phyloP scores from a whole-genome alignment of 2,329 filamentous ascomycete species.

The Aspergillus ochraceus region DNA sequence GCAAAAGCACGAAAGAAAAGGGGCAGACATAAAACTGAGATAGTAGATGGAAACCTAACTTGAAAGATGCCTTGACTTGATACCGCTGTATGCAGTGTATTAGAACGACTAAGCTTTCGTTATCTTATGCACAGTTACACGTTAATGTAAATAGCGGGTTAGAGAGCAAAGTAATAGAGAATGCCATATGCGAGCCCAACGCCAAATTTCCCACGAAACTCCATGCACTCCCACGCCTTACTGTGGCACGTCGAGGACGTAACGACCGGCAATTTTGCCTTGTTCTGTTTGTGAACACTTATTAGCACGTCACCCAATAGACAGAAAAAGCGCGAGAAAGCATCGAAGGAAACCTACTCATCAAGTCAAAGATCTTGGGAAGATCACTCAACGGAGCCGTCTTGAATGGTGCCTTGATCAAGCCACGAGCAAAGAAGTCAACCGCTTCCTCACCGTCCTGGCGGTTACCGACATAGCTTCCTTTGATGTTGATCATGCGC shows the following conservation, averaged over 20 bases:
- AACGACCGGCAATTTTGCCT: slow-evolving; percentile 44
- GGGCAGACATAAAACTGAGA: not conserved
- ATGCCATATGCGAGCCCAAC: not conserved
- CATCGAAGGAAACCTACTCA: slow-evolving; percentile 44
- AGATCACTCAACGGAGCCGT: slow-evolving; percentile 77
- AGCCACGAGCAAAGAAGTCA: slow-evolving; percentile 80
- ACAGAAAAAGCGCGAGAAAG: not conserved
- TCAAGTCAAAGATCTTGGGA: slow-evolving; percentile 74
- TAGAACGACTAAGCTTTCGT: not conserved
- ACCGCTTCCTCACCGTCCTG: slow-evolving; percentile 85
- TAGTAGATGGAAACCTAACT: not conserved
- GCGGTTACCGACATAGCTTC: slow-evolving; percentile 90
- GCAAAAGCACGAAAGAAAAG: not conserved
- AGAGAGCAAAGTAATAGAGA: not conserved
- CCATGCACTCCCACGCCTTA: slow-evolving; percentile 13
- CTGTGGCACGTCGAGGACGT: slow-evolving; percentile 47
- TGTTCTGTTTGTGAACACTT: slow-evolving; percentile 28
- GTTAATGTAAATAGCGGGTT: not conserved
- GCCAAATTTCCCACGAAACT: not conserved
- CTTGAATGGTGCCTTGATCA: slow-evolving; percentile 89
- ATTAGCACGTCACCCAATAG: slow-evolving; percentile 7
- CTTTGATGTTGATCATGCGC: slow-evolving; percentile 88
- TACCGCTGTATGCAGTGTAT: not conserved
- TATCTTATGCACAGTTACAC: not conserved
- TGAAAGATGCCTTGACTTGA: not conserved